These are phyloP conservation scores for Plasmodium yoelii DNA, from an alignment of 169 alveolate species.

Conservation along the genomic window DNA sequence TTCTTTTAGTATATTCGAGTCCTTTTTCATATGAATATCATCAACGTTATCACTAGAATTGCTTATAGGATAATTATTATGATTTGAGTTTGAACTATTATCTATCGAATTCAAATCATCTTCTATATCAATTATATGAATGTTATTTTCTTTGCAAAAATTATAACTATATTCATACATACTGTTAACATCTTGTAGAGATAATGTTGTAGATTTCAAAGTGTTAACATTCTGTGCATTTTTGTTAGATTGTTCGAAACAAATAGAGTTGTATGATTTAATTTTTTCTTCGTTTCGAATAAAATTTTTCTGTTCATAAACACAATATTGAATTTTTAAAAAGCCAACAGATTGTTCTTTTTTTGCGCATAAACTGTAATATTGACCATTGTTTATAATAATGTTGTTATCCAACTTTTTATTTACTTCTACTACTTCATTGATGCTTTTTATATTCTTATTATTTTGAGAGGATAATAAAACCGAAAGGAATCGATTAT, in stretches of 20 bases:
- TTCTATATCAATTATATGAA: conserved; percentile 17
- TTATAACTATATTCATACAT: conserved; percentile 50
- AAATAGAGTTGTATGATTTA: not conserved
- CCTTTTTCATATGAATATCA: not conserved
- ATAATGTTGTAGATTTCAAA: not conserved
- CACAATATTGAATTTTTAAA: conserved; percentile 44
- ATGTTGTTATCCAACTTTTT: conserved; percentile 7
- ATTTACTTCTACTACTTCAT: not conserved
- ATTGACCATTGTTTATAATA: conserved; percentile 17
- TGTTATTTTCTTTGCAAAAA: conserved; percentile 47
- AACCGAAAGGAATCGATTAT: not conserved
- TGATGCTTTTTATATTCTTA: not conserved
- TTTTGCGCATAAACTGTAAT: conserved; percentile 3
- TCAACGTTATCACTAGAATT: not conserved
- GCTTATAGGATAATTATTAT: not conserved
- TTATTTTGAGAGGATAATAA: not conserved
- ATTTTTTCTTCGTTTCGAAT: conserved; percentile 3
- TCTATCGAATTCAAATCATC: not conserved
- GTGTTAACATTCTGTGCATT: no score
- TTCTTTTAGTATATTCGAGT: not conserved
- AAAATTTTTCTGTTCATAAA: conserved; percentile 27
- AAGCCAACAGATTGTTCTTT: conserved; percentile 32
- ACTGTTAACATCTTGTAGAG: not conserved
- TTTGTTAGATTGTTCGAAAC: no score
- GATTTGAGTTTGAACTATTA: not conserved